These are phyloP conservation scores for Fragaria nilgerrensis DNA, from an alignment of 306 rosid species.

Conservation along the genomic window DNA sequence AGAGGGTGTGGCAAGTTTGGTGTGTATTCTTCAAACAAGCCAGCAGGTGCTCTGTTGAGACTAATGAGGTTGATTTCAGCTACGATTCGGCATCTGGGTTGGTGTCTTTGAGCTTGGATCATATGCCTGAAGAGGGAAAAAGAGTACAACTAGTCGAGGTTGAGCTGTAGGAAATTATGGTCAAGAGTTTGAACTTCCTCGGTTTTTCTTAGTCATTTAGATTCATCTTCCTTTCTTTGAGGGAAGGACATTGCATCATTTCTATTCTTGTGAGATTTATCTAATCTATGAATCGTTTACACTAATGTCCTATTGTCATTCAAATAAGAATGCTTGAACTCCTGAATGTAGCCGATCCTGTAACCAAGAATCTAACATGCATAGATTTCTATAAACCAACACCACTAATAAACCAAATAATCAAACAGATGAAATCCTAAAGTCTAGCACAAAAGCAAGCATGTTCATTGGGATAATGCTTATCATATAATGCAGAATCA, in stretches of 20 bases:
- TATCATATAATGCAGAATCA: not conserved
- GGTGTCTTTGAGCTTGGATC: conserved; percentile 46
- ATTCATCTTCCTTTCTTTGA: not conserved
- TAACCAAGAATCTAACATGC: not conserved
- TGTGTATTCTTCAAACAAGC: conserved; percentile 60
- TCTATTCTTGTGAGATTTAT: not conserved
- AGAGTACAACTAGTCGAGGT: conserved; percentile 52
- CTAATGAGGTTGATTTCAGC: conserved; percentile 37
- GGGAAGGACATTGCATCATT: not conserved
- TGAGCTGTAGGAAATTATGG: conserved; percentile 41
- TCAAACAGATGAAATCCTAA: not conserved
- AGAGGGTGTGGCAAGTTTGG: conserved; percentile 83
- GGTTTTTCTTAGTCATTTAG: not conserved
- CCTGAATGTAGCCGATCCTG: not conserved
- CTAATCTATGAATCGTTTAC: not conserved
- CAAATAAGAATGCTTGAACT: not conserved
- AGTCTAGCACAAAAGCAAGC: not conserved
- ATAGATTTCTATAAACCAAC: not conserved
- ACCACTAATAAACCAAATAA: not conserved
- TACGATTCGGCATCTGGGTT: conserved; percentile 53
- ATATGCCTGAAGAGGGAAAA: conserved; percentile 54
- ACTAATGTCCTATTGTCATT: not conserved
- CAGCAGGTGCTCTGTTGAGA: conserved; percentile 48
- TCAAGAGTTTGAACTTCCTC: not conserved
- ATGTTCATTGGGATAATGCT: not conserved